Conservation (phyloP, 805 yeast genomes). For the Candida namnaoensis region DNA sequence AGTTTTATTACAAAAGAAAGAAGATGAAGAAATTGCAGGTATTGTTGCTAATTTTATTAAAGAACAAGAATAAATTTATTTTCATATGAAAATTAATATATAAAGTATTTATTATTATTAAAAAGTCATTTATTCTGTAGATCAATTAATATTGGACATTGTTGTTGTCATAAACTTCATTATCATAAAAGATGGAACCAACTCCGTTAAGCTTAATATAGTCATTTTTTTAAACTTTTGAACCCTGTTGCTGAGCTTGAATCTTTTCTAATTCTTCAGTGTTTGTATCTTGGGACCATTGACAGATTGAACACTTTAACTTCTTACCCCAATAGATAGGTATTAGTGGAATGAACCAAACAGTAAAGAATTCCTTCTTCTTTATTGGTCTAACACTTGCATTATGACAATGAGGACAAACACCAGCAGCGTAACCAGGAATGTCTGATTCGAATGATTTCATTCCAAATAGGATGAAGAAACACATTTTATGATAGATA, state of each 20-base stretch:
- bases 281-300: constrained; percentile 33
- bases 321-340: constrained; percentile 47
- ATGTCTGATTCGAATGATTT: constrained; percentile 17
- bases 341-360: constrained; percentile 45
- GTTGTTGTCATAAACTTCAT: no score
- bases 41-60: not conserved
- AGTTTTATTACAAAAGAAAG: constrained; percentile 15
- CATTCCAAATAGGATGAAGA: constrained; percentile 23
- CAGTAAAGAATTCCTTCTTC: constrained; percentile 41
- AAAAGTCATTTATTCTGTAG: no score
- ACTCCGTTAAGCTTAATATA: no score
- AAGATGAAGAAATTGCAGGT: constrained; percentile 5
- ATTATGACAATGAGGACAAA: constrained; percentile 55
- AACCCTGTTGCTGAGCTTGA: not conserved
- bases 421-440: constrained; percentile 18
- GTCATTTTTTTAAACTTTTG: no score
- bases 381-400: constrained; percentile 42
- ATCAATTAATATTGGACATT: no score
- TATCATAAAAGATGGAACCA: no score
- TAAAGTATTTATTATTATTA: no score
- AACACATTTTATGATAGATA: not conserved
- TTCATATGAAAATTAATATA: no score
- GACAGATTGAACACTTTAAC: constrained; percentile 41
- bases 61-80: not conserved
- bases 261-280: constrained; percentile 17